Evolutionary conservation across 179 eudicot genomes (phyloP).

Genomic region (Silene coronaria): DNA sequence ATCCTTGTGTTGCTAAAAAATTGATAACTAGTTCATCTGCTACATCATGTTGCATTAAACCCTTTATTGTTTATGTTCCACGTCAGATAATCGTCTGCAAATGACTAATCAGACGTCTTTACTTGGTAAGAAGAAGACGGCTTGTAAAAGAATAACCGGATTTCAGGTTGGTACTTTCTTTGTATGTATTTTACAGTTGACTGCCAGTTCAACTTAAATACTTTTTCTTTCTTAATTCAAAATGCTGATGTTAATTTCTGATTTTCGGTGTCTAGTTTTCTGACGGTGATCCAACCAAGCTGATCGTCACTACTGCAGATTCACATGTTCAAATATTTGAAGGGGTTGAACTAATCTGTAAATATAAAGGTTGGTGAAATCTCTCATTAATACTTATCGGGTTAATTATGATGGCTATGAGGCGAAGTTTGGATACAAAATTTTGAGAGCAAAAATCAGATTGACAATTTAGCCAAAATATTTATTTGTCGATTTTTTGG

Average conservation of each 20-base stretch:
- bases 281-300: conserved; percentile 60
- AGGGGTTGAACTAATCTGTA: conserved; percentile 53
- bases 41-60: background rate
- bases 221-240: background rate
- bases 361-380: conserved; percentile 52
- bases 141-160: conserved; percentile 60
- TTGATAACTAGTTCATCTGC: background rate
- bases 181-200: background rate
- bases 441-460: too few species aligned
- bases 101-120: conserved; percentile 46
- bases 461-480: too few species aligned
- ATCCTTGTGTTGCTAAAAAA: too few species aligned
- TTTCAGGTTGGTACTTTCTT: conserved; percentile 47
- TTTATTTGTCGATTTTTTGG: too few species aligned
- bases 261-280: conserved; percentile 48
- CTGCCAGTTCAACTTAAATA: background rate
- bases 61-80: background rate
- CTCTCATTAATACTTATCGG: background rate
- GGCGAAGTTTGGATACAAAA: too few species aligned
- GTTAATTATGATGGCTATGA: too few species aligned
- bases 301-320: conserved; percentile 85
- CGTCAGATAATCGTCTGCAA: conserved; percentile 50
- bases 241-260: conserved; percentile 10
- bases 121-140: conserved; percentile 60
- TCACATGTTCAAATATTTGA: conserved; percentile 64